Conservation (phyloP, 1,284 basidiomycete genomes). For the Xerocomus amazonicus region DNA sequence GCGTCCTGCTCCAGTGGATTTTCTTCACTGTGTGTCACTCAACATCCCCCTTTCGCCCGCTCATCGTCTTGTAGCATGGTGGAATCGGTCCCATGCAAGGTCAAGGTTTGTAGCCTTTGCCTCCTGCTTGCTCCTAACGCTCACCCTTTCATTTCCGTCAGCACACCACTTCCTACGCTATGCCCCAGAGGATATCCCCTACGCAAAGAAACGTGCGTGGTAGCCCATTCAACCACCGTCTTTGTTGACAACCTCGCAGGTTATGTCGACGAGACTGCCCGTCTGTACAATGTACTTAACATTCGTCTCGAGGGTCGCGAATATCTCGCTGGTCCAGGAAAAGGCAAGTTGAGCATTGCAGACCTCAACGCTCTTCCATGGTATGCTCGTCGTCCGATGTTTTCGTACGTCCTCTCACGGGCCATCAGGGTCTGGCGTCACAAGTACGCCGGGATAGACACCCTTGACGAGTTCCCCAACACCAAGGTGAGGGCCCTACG, state of each 20-base stretch:
- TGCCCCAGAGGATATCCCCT: conserved; percentile 41
- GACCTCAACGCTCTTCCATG: conserved; percentile 39
- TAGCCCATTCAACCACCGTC: background rate
- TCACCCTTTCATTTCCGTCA: conserved; percentile 5
- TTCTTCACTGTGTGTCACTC: conserved; percentile 50
- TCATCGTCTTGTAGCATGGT: conserved; percentile 30
- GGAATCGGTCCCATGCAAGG: conserved; percentile 47
- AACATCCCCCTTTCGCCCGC: background rate
- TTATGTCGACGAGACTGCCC: conserved; percentile 50
- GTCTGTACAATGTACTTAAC: conserved; percentile 53
- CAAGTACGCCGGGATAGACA: conserved; percentile 36
- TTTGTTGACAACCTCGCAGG: conserved; percentile 26
- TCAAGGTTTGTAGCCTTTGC: conserved; percentile 29
- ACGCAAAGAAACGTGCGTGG: conserved; percentile 34
- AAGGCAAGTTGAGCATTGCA: conserved; percentile 46
- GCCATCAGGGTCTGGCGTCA: conserved; percentile 39
- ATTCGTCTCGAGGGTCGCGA: conserved; percentile 41
- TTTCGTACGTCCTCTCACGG: conserved; percentile 9
- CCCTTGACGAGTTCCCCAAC: conserved; percentile 40
- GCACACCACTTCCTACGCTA: conserved; percentile 37
- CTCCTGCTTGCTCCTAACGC: background rate
- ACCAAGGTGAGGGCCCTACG: conserved; percentile 29
- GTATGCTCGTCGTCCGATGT: conserved; percentile 15
- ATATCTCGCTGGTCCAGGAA: conserved; percentile 50
- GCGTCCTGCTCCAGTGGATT: conserved; percentile 63